Base-by-base conservation (phyloP, 1,139 yeast genomes). In the Lodderomyces jiufengensis region DNA sequence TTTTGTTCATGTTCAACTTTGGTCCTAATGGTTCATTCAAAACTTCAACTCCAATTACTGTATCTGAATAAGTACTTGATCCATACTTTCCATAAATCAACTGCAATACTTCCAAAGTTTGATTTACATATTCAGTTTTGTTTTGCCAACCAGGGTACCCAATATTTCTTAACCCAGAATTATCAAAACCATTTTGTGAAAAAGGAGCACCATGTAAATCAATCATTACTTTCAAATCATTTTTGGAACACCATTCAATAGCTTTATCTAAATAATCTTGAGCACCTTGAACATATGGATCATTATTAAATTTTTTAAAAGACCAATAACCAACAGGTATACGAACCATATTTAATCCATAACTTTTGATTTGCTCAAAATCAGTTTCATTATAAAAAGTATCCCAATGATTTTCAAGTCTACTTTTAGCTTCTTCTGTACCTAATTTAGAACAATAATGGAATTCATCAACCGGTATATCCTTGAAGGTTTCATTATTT, bases 281-380 rank as follows among this genome's bases (percentile, higher is more conserved):
- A 36, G 78, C 83, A 11, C 80, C 81, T 31, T 61, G 59, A 6
- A 78, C 78, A 43, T 77, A 80, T 1, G 84, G 84, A 52, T 80
- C 85, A 16, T 53, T 55, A 22, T 62, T 63, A 24, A 70, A 50
- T 22, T 51, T 51, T 41, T 65, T 61, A 57, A 79, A 78, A 3
- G 84, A 80, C 85, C 85, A 79, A 52, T 80, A 80, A 2, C 86
- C 85, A 29, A 79, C 64, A 4, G 86, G 86, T 20, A 80, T 66
- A 41, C 86, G 61, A 10, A 79, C 83, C 61, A 78, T 61, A 48
- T 79, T 80, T 43, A 80, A 63, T 0, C 84, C 85, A 37, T 57
- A 61, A 6, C 50, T 48, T 29, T 65, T 61, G 27, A 79, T 78
- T 31, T 61, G 50, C 23, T 55, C 49, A 41, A 79, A 76, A 51